Conservation (phyloP, 1,139 yeast genomes). For the Candida glucosophila region DNA sequence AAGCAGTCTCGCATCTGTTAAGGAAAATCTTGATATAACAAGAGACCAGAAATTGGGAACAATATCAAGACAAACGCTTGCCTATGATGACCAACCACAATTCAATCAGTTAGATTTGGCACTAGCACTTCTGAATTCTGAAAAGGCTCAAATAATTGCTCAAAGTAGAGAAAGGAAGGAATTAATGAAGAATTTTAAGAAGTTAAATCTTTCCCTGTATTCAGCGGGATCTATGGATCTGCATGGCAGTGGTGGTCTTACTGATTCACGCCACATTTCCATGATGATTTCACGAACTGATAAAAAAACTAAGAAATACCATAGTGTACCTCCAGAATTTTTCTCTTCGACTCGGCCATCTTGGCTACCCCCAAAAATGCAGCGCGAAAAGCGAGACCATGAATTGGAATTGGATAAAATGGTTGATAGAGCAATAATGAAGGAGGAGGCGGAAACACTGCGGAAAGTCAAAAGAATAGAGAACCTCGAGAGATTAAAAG, state of each 20-base stretch:
- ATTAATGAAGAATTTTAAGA: constrained; percentile 17
- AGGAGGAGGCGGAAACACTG: constrained; percentile 27
- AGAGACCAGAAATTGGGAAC: too few relatives aligned
- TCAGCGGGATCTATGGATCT: neutral
- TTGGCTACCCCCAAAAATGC: constrained; percentile 60
- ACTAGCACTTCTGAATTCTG: too few relatives aligned
- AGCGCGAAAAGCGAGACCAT: constrained; percentile 47
- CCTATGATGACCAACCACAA: too few relatives aligned
- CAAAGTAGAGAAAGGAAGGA: constrained; percentile 28
- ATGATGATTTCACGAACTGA: too few relatives aligned
- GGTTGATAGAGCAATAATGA: constrained; percentile 36
- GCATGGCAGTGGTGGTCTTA: neutral
- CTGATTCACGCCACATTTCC: too few relatives aligned
- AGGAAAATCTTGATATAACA: too few relatives aligned
- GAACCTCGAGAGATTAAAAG: constrained; percentile 13
- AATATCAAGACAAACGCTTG: too few relatives aligned
- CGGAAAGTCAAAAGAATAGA: constrained; percentile 16
- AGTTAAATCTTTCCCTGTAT: constrained; percentile 5
- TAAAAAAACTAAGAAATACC: neutral
- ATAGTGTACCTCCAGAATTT: constrained; percentile 12
- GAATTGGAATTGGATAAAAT: constrained; percentile 45
- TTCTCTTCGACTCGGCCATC: constrained; percentile 51
- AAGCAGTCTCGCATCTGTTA: too few relatives aligned
- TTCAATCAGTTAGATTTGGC: too few relatives aligned
- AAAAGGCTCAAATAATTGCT: too few relatives aligned